These are phyloP conservation scores for Liquidambar formosana DNA, from an alignment of 164 flowering plant genomes.

Conservation along the genomic window DNA sequence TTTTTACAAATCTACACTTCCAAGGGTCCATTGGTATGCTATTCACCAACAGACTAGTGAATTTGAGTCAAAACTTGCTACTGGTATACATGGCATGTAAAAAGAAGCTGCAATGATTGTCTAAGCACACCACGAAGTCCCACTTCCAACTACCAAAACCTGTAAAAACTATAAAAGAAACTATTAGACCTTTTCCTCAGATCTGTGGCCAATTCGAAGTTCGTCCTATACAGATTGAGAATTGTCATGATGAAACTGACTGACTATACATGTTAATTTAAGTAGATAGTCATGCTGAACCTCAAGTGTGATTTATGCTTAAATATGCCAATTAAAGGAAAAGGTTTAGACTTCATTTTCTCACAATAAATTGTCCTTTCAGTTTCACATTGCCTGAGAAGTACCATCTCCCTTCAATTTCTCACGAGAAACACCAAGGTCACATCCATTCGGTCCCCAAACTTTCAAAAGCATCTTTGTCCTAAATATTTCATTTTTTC, in stretches of 20 bases:
- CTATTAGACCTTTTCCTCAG: neutral
- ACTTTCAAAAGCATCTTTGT: neutral
- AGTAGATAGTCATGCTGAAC: neutral
- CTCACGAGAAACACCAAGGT: neutral
- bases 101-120: too few relatives aligned
- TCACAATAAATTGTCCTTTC: neutral
- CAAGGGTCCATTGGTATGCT: too few relatives aligned
- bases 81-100: too few relatives aligned
- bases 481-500: neutral
- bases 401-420: neutral
- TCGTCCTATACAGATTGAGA: neutral
- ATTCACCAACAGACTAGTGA: too few relatives aligned
- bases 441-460: neutral
- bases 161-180: slow-evolving; percentile 6
- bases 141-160: neutral
- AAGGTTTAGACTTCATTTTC: neutral
- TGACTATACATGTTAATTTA: too few relatives aligned
- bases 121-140: too few relatives aligned
- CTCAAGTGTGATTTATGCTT: neutral
- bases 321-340: neutral
- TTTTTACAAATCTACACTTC: too few relatives aligned
- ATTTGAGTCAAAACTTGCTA: too few relatives aligned
- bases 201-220: neutral
- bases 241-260: neutral
- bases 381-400: neutral